Evolutionary conservation across 2,329 filamentous ascomycete species (phyloP).

Genomic region (Claviceps quebecensis): DNA sequence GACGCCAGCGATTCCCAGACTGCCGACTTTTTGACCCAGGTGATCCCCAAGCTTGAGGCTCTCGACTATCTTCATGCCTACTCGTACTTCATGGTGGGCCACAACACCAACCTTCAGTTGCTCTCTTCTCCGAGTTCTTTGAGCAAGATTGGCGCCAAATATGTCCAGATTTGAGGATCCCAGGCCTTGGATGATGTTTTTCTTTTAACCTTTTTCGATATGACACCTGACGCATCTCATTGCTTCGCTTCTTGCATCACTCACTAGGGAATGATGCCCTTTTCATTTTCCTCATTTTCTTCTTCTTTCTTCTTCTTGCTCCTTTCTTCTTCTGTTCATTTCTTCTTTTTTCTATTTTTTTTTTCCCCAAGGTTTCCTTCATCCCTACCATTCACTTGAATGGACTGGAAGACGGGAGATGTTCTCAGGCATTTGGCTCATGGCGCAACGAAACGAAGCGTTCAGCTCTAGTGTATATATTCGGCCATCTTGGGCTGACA

Average conservation of each 20-base stretch:
- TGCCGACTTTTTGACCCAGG: constrained; percentile 32
- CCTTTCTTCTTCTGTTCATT: neutral
- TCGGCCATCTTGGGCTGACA: constrained; percentile 7
- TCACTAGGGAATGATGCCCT: constrained; percentile 19
- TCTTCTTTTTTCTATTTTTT: neutral
- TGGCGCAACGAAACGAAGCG: neutral
- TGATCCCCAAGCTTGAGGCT: constrained; percentile 34
- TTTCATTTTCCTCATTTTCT: neutral
- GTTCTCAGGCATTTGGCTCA: neutral
- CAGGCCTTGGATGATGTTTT: neutral
- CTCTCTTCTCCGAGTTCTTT: constrained; percentile 25
- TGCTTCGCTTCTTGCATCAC: constrained; percentile 24
- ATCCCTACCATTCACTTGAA: neutral
- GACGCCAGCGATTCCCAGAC: constrained; percentile 27
- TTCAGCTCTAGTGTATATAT: constrained; percentile 19
- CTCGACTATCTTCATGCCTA: constrained; percentile 39
- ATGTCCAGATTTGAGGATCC: constrained; percentile 23
- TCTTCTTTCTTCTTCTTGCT: neutral
- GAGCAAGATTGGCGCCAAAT: constrained; percentile 34
- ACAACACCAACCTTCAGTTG: constrained; percentile 20
- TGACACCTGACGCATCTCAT: neutral
- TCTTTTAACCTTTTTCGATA: neutral
- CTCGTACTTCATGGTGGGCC: constrained; percentile 40
- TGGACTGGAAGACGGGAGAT: neutral
- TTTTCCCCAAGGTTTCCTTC: neutral